phyloP scores from a whole-genome alignment of 2,329 filamentous ascomycete species.

The Penicillium sp. region DNA sequence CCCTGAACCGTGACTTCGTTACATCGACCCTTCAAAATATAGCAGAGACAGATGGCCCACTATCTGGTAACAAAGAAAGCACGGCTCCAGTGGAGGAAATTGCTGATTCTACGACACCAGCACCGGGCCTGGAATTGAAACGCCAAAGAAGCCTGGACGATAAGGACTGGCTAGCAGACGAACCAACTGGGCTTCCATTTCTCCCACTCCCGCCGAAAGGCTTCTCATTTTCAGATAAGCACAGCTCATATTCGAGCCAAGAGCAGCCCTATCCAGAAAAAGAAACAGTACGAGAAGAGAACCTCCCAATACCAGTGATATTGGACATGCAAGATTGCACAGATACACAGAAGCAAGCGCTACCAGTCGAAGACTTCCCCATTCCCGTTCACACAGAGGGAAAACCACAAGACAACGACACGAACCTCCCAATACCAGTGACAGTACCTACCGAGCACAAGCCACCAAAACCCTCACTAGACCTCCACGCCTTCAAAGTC shows the following conservation, averaged over 20 bases:
- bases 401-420: background rate
- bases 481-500: background rate
- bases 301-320: constrained; percentile 13
- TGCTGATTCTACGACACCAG: background rate
- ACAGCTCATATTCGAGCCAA: background rate
- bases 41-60: constrained; percentile 2
- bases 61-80: background rate
- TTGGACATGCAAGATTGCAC: constrained; percentile 2
- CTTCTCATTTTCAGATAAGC: background rate
- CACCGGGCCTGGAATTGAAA: background rate
- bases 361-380: constrained; percentile 10
- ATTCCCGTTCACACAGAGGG: background rate
- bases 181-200: background rate
- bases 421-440: background rate
- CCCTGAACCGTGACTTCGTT: constrained; percentile 9
- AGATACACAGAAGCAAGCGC: constrained; percentile 4
- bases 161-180: background rate
- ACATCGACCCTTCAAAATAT: constrained; percentile 8
- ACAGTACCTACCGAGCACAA: background rate
- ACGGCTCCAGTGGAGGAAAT: background rate
- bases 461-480: background rate
- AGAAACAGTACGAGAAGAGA: constrained; percentile 1
- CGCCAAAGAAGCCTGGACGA: background rate
- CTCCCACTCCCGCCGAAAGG: background rate
- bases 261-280: background rate